Evolutionary conservation across 2,329 filamentous ascomycete species (phyloP), one percentile per base, ranked within the genome.

Genomic region (Fusarium annulatum): DNA sequence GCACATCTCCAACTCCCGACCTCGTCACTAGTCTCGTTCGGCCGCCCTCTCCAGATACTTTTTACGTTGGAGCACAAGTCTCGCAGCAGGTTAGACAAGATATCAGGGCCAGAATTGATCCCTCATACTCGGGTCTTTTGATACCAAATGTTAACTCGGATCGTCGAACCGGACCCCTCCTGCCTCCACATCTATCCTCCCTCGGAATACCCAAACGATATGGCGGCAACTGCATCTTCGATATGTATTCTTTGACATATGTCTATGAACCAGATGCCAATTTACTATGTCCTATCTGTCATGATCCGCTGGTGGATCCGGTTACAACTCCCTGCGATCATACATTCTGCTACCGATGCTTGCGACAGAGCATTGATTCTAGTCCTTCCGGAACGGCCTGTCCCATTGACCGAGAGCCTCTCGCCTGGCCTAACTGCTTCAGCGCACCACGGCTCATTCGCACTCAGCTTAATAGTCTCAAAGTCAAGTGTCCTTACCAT

Each of bases 291-390:
- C 86, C 87, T 7, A 87, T 89, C 68, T 92, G 90, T 81, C 88
- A 88, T 74, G 86, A 89, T 16, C 88, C 90, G 7, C 85, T 92
- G 46, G 82, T 92, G 53, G 84, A 88, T 19, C 90, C 90, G 1
- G 84, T 90, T 53, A 90, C 90, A 46, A 91, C 90, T 2, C 82
- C 83, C 12, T 92, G 90, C 80, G 88, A 91, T 65, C 90, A 92
- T 78, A 90, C 89, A 18, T 92, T 92, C 78, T 92, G 90, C 76
- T 86, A 86, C 58, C 83, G 84, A 9, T 92, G 90, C 76, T 82
- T 92, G 57, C 82, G 82, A 34, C 78, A 82, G 38, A 83, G 82
- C 74, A 83, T 84, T 52, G 77, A 81, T 16, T 82, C 81, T 5
- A 84, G 82, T 48, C 82, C 82, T 11, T 81, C 82, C 3, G 82